Base-by-base conservation (phyloP, 2,329 filamentous ascomycete genomes). In the Reticulascus tulasneorum region DNA sequence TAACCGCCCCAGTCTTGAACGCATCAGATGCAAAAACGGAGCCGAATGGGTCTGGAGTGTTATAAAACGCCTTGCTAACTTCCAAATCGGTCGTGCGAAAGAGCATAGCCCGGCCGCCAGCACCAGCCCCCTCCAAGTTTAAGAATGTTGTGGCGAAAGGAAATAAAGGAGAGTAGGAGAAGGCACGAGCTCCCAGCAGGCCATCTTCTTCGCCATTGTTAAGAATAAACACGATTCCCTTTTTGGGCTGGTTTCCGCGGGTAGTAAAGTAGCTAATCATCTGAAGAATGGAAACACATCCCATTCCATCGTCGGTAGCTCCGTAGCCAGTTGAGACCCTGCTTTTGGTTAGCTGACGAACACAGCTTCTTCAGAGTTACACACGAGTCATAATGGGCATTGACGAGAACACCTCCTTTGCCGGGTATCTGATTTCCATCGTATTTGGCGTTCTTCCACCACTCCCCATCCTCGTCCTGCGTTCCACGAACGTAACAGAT, bases 191-290 rank as follows among this genome's bases (percentile, higher is more conserved):
- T 1, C 93, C 93, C 47, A 94, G 86, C 9, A 97, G 68, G 23
- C 82, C 93, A 52, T 97, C 91, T 57, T 98, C 93, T 55, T 98
- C 93, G 23, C 86, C 91, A 53, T 97, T 96, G 69, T 98, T 98
- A 55, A 97, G 75, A 19, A 97, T 72, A 9, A 88, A 73, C 11
- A 97, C 77, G 27, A 98, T 74, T 3, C 90, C 91, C 48, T 83
- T 79, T 52, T 79, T 82, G 3, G 90, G 90, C 53, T 79, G 79
- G 46, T 86, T 79, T 19, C 73, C 80, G 0, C 76, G 64, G 3
- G 74, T 74, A 2, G 87, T 89, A 56, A 94, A 96, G 61, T 95
- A 87, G 44, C 82, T 86, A 43, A 97, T 73, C 31, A 97, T 67
- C 58, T 96, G 89, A 30, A 97, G 71, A 26, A 91, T 69, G 1